These are phyloP conservation scores for Sphaerulina vaccinii DNA, from an alignment of 2,329 filamentous ascomycete species.

Conservation along the genomic window DNA sequence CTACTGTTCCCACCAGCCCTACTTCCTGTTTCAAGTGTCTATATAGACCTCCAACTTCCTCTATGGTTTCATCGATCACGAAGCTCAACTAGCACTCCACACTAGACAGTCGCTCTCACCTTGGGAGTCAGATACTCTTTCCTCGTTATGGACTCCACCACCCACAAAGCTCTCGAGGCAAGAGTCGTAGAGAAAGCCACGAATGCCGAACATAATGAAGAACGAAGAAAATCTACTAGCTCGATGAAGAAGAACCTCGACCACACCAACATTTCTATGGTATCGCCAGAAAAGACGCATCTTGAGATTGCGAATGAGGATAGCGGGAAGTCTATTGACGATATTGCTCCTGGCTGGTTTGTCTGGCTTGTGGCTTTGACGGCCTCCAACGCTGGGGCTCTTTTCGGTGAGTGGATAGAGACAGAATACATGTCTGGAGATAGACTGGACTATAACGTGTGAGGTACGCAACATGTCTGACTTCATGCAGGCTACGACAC, in stretches of 20 bases:
- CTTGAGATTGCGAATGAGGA: slow-evolving; percentile 21
- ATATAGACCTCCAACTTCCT: too few relatives aligned
- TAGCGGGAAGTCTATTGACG: slow-evolving; percentile 23
- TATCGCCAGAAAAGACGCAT: slow-evolving; percentile 21
- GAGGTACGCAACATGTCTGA: too few relatives aligned
- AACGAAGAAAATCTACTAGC: slow-evolving; percentile 8
- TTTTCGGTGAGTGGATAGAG: too few relatives aligned
- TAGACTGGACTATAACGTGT: too few relatives aligned
- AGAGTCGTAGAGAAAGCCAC: slow-evolving; percentile 14
- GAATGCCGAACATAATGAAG: slow-evolving; percentile 16
- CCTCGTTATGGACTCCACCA: slow-evolving; percentile 9
- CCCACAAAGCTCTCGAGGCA: slow-evolving; percentile 14
- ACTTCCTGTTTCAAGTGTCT: too few relatives aligned
- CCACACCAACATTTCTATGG: slow-evolving; percentile 18
- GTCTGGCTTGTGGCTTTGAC: slow-evolving; percentile 30
- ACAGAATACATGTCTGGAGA: too few relatives aligned
- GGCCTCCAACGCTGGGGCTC: slow-evolving; percentile 26
- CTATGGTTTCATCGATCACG: too few relatives aligned
- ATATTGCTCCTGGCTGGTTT: slow-evolving; percentile 24
- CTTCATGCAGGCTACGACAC: slow-evolving; percentile 43
- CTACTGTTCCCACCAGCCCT: too few relatives aligned
- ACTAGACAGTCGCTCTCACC: too few relatives aligned
- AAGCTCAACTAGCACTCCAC: too few relatives aligned
- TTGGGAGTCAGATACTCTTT: too few relatives aligned
- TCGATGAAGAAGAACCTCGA: slow-evolving; percentile 25